Base-by-base conservation (phyloP, 1,139 yeast genomes). In the Arxiozyma heterogenica region DNA sequence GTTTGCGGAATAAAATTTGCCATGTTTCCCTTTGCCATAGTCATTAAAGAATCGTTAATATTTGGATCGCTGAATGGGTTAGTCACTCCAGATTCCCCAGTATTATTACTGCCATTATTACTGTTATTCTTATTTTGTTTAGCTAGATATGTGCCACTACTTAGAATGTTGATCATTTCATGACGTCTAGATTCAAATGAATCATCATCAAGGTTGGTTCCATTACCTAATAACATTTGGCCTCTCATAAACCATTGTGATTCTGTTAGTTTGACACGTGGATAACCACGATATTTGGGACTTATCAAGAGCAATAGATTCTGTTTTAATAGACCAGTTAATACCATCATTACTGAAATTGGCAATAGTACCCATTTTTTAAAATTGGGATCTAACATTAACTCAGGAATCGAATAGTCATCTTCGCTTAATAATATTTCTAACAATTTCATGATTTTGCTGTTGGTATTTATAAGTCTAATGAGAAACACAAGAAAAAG, bases 291-390 rank as follows among this genome's bases (percentile, higher is more conserved):
- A 4, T 84, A 82, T 46, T 75, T 70, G 50, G 90, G 80, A 58
- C 79, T 75, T 48, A 86, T 69, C 53, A 88, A 71, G 43, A 75
- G 71, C 49, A 90, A 82, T 39, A 84, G 77, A 62, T 84, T 83
- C 57, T 88, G 84, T 56, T 96, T 76, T 50, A 89, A 71, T 41
- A 93, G 71, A 6, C 97, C 97, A n/a, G 89, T 91, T 54, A 91
- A 71, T 20, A 93, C 85, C 96, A 93, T 90, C 41, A 90, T 95
- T 44, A 86, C 67, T 9, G 96, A 82, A 50, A 93, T 91, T 41
- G 98, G 98, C 49, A 90, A 71, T 27, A 93, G 75, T 44, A 90
- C 98, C 98, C 98, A 93, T 61, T 83, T 80, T 69, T 87, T 84
- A 59, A 93, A 75, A 56, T 81, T 80, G 6, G 96, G 95, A 66